Base-by-base conservation (phyloP, 805 yeast species). In the Spathaspora hagerdaliae region DNA sequence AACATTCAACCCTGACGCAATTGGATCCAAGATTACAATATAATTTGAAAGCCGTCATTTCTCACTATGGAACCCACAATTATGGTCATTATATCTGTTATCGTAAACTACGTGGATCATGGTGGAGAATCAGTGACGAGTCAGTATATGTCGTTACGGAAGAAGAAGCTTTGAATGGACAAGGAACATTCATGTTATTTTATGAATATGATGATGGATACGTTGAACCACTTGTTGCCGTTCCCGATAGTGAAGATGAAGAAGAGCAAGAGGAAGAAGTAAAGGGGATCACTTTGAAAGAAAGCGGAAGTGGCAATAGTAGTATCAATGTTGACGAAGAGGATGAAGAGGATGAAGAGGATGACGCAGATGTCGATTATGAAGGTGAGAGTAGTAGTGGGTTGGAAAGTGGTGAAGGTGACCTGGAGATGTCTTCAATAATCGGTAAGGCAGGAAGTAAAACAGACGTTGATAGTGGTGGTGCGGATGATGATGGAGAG, bases 111-210 rank as follows among this genome's bases (percentile, higher is more conserved):
- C 78, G 96, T 53, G 94, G 91, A 2, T 75, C 81, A 9, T 92
- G 99, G 99, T 91, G 97, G 96, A 79, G 96, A 60, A 84, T 91
- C 14, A 85, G 94, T 55, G 99, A 94, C 64, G 96, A 90, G 59
- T 81, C 83, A 2, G 96, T 91, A 2, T 81, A 88, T 48, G 75
- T 87, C 31, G 89, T 88, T 3, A 77, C 82, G 10, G 96, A 88
- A 59, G 77, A 77, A 2, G 96, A 91, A 59, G 97, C 90, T 1
- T 67, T 88, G 46, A 73, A 74, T 11, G 81, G 90, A 3, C 94
- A 87, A 45, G 97, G 97, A 27, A 90, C 92, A 0, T 92, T 90
- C 54, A 88, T 92, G 96, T 64, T 92, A 54, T 92, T 92, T 58
- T 92, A 92, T 61, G 97, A 91, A 60, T 58, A 51, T 36, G 57